Conservation (phyloP, 345 rosid genomes). For the Euclidium syriacum region DNA sequence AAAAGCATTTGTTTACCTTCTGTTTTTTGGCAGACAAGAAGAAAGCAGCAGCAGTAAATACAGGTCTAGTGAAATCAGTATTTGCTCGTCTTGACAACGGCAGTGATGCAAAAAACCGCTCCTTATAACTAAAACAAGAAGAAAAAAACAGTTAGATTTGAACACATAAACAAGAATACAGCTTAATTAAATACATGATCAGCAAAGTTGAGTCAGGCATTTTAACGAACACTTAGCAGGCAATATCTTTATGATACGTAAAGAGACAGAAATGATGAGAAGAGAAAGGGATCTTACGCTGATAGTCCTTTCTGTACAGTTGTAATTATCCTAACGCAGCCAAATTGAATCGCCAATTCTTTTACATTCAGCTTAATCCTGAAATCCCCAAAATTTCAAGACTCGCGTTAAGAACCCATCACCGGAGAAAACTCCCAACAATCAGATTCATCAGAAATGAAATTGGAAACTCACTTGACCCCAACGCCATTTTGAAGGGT, state of each 20-base stretch:
- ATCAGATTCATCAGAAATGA: background rate
- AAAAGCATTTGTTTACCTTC: slow-evolving; percentile 43
- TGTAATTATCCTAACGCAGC: slow-evolving; percentile 41
- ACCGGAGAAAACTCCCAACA: background rate
- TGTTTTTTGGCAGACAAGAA: slow-evolving; percentile 66
- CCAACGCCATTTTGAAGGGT: slow-evolving; percentile 21
- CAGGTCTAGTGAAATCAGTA: slow-evolving; percentile 67
- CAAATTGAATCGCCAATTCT: slow-evolving; percentile 28
- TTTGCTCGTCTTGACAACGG: slow-evolving; percentile 55
- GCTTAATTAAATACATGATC: too few species aligned
- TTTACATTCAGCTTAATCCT: background rate
- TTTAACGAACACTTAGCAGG: background rate
- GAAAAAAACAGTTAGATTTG: background rate
- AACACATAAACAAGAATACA: background rate
- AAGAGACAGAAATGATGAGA: background rate
- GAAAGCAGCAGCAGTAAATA: slow-evolving; percentile 77
- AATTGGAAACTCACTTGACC: slow-evolving; percentile 45
- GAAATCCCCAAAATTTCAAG: background rate
- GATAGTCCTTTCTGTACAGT: background rate
- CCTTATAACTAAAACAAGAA: slow-evolving; percentile 46
- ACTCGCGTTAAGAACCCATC: background rate
- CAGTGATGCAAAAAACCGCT: slow-evolving; percentile 60
- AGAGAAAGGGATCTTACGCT: background rate
- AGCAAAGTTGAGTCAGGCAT: background rate
- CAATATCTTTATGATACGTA: background rate